Conservation (phyloP, 805 yeast genomes). For the Sugiyamaella marilandica region DNA sequence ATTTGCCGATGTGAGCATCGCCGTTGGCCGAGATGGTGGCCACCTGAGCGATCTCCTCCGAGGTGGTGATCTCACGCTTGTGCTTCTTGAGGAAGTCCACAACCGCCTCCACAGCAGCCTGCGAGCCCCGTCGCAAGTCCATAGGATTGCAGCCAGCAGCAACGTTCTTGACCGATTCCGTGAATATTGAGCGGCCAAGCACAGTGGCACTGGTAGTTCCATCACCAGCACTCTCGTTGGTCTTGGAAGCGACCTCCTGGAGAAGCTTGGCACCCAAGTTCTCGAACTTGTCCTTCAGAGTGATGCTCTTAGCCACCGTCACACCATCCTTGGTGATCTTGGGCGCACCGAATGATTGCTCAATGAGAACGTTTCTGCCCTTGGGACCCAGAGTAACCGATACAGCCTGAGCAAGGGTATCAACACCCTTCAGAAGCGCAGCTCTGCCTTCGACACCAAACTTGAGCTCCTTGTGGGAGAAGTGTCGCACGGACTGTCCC, state of each 20-base stretch:
- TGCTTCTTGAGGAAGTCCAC: slow-evolving; percentile 75
- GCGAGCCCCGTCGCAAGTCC: slow-evolving; percentile 96
- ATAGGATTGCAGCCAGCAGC: slow-evolving; percentile 99
- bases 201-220: slow-evolving; percentile 98
- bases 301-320: slow-evolving; percentile 85
- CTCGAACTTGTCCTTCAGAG: slow-evolving; percentile 84
- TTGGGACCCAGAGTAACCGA: slow-evolving; percentile 96
- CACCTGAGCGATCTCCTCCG: slow-evolving; percentile 95
- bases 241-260: slow-evolving; percentile 95
- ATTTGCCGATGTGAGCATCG: slow-evolving; percentile 83
- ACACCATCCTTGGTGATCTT: slow-evolving; percentile 99
- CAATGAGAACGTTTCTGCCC: slow-evolving; percentile 94
- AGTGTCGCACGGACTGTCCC: slow-evolving; percentile 29
- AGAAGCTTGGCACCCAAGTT: slow-evolving; percentile 92
- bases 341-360: slow-evolving; percentile 94
- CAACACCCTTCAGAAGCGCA: slow-evolving; percentile 88
- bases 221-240: slow-evolving; percentile 97
- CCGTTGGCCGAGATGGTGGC: slow-evolving; percentile 98
- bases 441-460: slow-evolving; percentile 98
- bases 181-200: slow-evolving; percentile 89
- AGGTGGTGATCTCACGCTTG: slow-evolving; percentile 89
- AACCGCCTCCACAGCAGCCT: slow-evolving; percentile 92
- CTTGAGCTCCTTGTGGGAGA: slow-evolving; percentile 81
- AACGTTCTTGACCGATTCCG: slow-evolving; percentile 92
- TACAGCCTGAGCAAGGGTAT: slow-evolving; percentile 91